phyloP scores from a whole-genome alignment of 78 protist genomes.

The Planoprotostelium fungivorum region DNA sequence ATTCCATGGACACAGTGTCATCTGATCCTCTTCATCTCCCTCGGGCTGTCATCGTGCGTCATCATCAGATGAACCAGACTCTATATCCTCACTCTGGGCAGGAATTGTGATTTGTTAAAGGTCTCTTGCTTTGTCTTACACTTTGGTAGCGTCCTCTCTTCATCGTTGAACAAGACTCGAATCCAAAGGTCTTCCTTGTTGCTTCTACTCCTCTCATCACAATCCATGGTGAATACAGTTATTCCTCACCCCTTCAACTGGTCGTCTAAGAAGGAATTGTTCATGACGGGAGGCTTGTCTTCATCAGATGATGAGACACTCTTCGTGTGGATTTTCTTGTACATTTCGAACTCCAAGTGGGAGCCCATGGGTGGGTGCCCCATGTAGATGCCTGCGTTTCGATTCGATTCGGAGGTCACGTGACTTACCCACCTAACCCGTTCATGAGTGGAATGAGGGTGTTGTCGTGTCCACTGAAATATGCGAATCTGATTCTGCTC shows the following conservation, averaged over 20 bases:
- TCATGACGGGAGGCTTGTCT: background rate
- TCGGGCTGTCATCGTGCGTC: background rate
- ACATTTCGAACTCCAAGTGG: background rate
- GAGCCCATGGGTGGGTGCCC: background rate
- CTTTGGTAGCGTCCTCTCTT: background rate
- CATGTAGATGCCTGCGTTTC: background rate
- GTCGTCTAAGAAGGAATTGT: no score
- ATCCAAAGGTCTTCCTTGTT: background rate
- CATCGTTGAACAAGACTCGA: background rate
- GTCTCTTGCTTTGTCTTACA: background rate
- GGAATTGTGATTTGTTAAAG: background rate
- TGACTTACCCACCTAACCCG: background rate
- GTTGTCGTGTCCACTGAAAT: background rate
- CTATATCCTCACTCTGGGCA: background rate
- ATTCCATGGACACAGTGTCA: background rate
- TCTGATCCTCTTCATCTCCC: background rate
- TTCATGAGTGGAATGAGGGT: background rate
- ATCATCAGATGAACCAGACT: background rate
- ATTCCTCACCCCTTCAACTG: no score
- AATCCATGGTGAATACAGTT: no score
- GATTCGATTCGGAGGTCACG: background rate
- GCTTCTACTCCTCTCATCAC: no score
- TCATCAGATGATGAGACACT: background rate
- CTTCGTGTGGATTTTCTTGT: background rate
- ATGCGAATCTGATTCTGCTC: background rate